These are phyloP conservation scores for Botryotinia globosa DNA, from an alignment of 2,329 filamentous ascomycete genomes.

Conservation along the genomic window DNA sequence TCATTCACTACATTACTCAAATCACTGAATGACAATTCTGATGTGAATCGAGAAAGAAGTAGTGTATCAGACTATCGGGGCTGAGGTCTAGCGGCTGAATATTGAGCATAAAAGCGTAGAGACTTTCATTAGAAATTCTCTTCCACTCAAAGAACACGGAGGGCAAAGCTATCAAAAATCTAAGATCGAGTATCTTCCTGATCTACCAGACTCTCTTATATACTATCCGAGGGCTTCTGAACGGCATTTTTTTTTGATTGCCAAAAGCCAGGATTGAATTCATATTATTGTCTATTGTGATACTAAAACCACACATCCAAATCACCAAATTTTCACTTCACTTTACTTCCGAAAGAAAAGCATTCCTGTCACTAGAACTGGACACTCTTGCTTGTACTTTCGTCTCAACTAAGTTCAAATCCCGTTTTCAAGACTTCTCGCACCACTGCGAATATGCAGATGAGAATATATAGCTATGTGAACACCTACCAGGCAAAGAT, in stretches of 20 bases:
- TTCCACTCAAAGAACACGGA: background rate
- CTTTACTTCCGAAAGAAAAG: background rate
- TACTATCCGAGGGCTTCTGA: too few relatives aligned
- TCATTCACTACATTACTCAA: background rate
- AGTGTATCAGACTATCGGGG: rapidly evolving
- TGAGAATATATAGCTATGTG: background rate
- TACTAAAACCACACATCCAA: background rate
- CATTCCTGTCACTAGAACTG: background rate
- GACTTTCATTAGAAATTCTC: background rate
- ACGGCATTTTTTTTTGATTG: too few relatives aligned
- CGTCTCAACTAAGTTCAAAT: background rate
- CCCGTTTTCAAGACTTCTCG: background rate
- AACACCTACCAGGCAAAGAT: background rate
- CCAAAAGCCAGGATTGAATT: too few relatives aligned
- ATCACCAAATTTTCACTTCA: background rate
- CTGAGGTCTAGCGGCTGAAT: background rate
- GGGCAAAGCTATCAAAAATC: too few relatives aligned
- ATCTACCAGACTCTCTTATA: too few relatives aligned
- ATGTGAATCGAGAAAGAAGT: too few relatives aligned
- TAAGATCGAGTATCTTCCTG: too few relatives aligned
- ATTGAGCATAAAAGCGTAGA: background rate
- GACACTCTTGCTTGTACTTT: background rate
- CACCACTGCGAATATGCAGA: rapidly evolving
- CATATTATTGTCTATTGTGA: too few relatives aligned
- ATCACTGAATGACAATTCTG: background rate